Conservation (phyloP, 345 rosid species). For the Melaleuca quinquenervia region DNA sequence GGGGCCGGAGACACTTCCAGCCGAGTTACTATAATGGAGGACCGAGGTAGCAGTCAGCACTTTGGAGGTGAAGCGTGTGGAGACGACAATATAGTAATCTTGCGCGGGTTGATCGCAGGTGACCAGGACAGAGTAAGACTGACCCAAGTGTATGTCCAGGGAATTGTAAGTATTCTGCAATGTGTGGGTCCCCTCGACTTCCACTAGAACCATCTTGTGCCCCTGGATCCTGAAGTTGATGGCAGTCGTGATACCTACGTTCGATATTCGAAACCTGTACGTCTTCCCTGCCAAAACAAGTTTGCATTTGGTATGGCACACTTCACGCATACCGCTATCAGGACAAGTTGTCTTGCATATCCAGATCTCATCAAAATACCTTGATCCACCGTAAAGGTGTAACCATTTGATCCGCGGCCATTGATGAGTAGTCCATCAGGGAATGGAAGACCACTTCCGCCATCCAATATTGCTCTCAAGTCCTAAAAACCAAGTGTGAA, state of each 20-base stretch:
- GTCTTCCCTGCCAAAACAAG: conserved; percentile 37
- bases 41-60: conserved; percentile 46
- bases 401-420: conserved; percentile 49
- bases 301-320: not conserved
- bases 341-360: not conserved
- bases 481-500: conserved; percentile 18
- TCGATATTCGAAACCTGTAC: conserved; percentile 67
- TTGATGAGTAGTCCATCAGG: conserved; percentile 60
- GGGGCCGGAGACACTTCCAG: conserved; percentile 40
- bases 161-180: conserved; percentile 53
- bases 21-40: conserved; percentile 63
- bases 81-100: conserved; percentile 59
- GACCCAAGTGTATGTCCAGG: conserved; percentile 69
- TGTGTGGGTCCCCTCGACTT: conserved; percentile 76
- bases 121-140: conserved; percentile 59
- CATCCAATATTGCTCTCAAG: conserved; percentile 42
- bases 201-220: conserved; percentile 63
- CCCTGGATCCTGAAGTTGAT: conserved; percentile 79
- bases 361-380: conserved; percentile 16
- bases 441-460: conserved; percentile 44
- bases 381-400: conserved; percentile 44
- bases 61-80: conserved; percentile 50
- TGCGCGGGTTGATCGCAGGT: conserved; percentile 57
- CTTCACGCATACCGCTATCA: not conserved
- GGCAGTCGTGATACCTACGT: conserved; percentile 56